Base-by-base conservation (phyloP, 169 alveolate species). In the Plasmodium vinckei region DNA sequence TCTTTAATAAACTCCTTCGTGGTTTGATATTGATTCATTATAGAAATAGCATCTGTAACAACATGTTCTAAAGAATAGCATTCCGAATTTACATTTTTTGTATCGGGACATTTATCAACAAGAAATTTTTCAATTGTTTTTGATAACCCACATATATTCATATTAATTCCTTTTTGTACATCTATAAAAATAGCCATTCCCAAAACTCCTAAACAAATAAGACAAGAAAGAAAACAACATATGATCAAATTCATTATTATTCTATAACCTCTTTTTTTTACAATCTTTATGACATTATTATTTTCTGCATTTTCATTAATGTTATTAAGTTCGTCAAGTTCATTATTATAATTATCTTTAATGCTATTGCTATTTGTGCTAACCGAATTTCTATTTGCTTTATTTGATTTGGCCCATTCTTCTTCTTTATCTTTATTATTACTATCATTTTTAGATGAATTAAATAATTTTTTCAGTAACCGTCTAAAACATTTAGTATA, bases 1-100 rank as follows among this genome's bases (percentile, higher is more conserved):
- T n/a, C 7, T 53, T 47, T 44, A 17, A 64, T 44, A n/a, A 21
- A 42, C 7, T 13, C 12, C 19, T 73, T 73, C 13, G 49, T 7
- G 7, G 46, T 39, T 53, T 73, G 47, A 61, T 73, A 73, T 12
- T 73, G 25, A 6, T 53, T 39, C 42, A 73, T 17, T 23, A 73
- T 49, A 7, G 53, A 19, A 1, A n/a, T 12, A 9, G 21, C 57
- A 4, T 73, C 88, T 0, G 0, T 60, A 5, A 73, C 5, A 5
- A 61, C 25, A 13, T 59, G 61, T 17, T 73, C 88, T 25, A 64
- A 63, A 19, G 88, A 73, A 25, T 60, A 73, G 27, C 88, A 73
- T 0, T 47, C 17, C 0, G 15, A 5, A 6, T 73, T 53, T 19
- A 46, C 73, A 3, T 1, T 19, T 2, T 15, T 54, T 33, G 15